phyloP scores from a whole-genome alignment of 78 protist genomes.

The Dictyostelium brefeldianum region DNA sequence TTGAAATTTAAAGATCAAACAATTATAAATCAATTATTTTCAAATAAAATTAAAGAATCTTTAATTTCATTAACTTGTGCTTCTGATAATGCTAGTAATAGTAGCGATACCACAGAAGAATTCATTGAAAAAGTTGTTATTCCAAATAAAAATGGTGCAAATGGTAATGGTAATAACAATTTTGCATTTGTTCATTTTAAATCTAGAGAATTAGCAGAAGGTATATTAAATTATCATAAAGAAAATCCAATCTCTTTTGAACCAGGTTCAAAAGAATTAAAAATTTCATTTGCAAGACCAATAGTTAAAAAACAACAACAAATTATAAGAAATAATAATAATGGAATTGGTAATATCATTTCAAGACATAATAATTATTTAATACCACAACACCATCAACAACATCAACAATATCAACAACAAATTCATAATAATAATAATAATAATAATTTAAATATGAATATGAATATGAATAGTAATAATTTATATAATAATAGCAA shows the following conservation, averaged over 20 bases:
- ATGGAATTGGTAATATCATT: background rate
- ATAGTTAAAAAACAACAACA: slow-evolving; percentile 33
- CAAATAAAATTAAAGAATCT: background rate
- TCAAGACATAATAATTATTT: background rate
- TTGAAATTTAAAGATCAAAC: background rate
- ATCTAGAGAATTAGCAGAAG: slow-evolving; percentile 30
- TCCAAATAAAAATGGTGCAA: slow-evolving; percentile 18
- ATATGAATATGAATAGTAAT: background rate
- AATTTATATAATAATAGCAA: background rate
- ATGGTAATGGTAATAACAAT: background rate
- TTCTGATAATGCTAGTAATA: background rate
- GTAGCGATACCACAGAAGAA: background rate
- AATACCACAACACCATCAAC: background rate
- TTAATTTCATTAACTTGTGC: background rate
- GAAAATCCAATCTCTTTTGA: background rate
- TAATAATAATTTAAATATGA: background rate
- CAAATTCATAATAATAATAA: background rate
- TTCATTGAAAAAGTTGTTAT: slow-evolving; percentile 50
- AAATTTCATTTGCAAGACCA: slow-evolving; percentile 40
- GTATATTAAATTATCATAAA: background rate
- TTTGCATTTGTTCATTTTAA: slow-evolving; percentile 69
- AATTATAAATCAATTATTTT: background rate
- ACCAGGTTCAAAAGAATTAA: background rate
- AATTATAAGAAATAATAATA: background rate
- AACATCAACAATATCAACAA: background rate